Evolutionary conservation across 441 rosid genomes (phyloP).

Genomic region (Caryocar brasiliense): DNA sequence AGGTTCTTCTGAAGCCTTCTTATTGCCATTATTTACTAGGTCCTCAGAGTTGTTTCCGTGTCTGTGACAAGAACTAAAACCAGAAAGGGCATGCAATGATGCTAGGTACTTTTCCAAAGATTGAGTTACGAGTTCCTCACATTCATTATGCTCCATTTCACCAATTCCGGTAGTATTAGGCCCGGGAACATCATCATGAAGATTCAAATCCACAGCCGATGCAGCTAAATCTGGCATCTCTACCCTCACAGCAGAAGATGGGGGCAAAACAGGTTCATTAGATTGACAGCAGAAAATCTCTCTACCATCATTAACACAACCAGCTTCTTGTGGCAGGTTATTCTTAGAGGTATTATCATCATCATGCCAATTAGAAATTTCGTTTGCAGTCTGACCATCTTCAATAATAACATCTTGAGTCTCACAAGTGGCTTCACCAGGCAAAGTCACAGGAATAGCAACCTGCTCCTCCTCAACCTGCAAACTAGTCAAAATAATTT

Average conservation of each 20-base stretch:
- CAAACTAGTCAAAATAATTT: background rate
- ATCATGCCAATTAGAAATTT: background rate
- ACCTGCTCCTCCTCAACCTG: conserved; percentile 2
- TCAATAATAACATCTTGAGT: background rate
- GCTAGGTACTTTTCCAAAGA: background rate
- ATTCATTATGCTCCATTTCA: background rate
- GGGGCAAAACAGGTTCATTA: too few relatives aligned
- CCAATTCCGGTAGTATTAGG: background rate
- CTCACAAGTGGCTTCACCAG: background rate
- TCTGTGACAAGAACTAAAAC: background rate
- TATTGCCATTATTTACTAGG: background rate
- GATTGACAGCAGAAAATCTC: background rate
- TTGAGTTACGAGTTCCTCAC: background rate
- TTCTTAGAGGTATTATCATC: background rate
- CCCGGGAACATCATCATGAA: background rate
- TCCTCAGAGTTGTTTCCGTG: background rate
- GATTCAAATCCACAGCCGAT: background rate
- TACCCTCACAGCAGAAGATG: too few relatives aligned
- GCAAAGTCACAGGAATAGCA: background rate
- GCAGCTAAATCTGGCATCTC: background rate
- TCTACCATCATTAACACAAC: background rate
- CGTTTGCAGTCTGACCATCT: background rate
- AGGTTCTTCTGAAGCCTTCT: conserved; percentile 4
- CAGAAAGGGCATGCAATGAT: background rate
- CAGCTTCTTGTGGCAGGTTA: background rate